These are phyloP conservation scores for Fermentozyma sake DNA, from an alignment of 1,139 yeast genomes.

Conservation along the genomic window DNA sequence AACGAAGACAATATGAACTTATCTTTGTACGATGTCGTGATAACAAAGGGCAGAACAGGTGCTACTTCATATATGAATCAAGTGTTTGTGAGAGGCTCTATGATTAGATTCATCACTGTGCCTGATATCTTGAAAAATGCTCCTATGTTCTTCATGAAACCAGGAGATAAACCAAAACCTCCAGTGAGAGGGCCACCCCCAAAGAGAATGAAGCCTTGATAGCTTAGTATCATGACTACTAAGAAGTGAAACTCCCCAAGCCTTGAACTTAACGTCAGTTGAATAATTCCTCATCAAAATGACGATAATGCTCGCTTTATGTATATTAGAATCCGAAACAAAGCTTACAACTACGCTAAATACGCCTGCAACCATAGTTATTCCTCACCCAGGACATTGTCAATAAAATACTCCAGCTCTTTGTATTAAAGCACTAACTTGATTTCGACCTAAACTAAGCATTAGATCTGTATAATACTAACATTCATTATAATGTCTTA, in stretches of 20 bases:
- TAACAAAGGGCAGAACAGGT: conserved; percentile 66
- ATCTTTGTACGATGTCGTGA: conserved; percentile 76
- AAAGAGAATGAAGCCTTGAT: conserved; percentile 10
- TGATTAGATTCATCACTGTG: conserved; percentile 74
- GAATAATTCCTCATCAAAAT: no score
- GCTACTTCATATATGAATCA: conserved; percentile 73
- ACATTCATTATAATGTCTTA: neutral
- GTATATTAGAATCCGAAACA: no score
- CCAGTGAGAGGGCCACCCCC: conserved; percentile 60
- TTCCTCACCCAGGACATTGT: no score
- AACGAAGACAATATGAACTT: conserved; percentile 94
- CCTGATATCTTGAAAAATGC: conserved; percentile 89
- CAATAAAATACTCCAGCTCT: no score
- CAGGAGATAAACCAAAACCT: conserved; percentile 64
- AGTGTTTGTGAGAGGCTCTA: conserved; percentile 89
- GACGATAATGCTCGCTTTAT: no score
- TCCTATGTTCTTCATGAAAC: conserved; percentile 69
- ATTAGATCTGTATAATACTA: neutral
- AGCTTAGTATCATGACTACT: no score
- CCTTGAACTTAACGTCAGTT: no score
- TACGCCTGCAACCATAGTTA: no score
- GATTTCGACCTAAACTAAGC: no score
- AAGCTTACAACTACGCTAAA: no score
- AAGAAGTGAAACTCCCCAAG: no score
- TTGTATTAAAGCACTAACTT: no score